A percentile compares a stretch with the other conserved stretches of the same genome.
These are phyloP conservation scores for Ceratocystiopsis brevicomis DNA, from an alignment of 2,329 filamentous ascomycete species.

Conservation along the genomic window DNA sequence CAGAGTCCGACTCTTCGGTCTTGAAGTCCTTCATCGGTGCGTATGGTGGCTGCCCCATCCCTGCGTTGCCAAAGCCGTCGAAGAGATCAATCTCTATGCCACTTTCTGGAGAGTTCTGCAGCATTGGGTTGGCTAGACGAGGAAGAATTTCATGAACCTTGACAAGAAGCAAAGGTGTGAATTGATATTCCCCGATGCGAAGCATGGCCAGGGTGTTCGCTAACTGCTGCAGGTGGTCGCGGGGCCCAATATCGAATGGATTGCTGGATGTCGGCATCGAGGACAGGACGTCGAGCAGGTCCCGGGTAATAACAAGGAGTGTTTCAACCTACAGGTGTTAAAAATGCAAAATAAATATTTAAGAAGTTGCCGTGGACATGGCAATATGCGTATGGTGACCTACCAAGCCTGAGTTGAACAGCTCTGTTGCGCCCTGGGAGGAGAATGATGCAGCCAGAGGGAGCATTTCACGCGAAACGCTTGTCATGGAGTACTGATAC, in stretches of 20 bases:
- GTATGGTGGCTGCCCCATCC: conserved; percentile 36
- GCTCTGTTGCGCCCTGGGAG: conserved; percentile 46
- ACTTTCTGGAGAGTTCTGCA: conserved; percentile 38
- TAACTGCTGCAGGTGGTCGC: conserved; percentile 54
- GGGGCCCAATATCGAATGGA: conserved; percentile 46
- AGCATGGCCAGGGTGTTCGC: conserved; percentile 48
- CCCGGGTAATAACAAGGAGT: conserved; percentile 56
- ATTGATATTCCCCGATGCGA: conserved; percentile 58
- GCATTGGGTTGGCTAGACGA: conserved; percentile 38
- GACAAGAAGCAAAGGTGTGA: conserved; percentile 55
- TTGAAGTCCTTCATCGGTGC: conserved; percentile 28
- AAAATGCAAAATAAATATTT: neutral
- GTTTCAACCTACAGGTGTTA: conserved; percentile 45
- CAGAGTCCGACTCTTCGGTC: conserved; percentile 22
- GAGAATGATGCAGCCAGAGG: conserved; percentile 54
- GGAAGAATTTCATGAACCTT: conserved; percentile 60
- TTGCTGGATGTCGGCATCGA: conserved; percentile 40
- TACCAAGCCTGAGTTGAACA: conserved; percentile 57
- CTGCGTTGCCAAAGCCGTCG: conserved; percentile 44
- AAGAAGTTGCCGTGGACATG: too few relatives aligned
- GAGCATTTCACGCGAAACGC: conserved; percentile 43
- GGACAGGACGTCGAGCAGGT: conserved; percentile 54
- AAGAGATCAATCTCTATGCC: conserved; percentile 39
- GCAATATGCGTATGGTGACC: conserved; percentile 12
- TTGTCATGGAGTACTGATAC: conserved; percentile 40